Percentiles rank a stretch among this genome's conserved stretches.
Conservation (phyloP, 179 eudicot species). For the Silene coronaria region DNA sequence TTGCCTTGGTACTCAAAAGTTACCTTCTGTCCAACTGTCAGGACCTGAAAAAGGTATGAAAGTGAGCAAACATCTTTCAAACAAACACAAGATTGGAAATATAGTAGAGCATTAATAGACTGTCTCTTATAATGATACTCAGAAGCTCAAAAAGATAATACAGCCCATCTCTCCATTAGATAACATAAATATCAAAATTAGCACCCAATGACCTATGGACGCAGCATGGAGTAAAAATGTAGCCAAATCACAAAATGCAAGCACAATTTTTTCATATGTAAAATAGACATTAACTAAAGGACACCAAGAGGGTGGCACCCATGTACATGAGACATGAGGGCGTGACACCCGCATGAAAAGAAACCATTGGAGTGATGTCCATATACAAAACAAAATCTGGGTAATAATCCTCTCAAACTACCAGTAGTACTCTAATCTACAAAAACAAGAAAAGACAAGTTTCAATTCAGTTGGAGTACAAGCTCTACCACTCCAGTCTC, state of each 20-base stretch:
- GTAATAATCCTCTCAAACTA: too few relatives aligned
- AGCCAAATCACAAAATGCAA: background rate
- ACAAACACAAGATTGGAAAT: background rate
- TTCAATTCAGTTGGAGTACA: background rate
- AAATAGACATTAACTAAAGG: background rate
- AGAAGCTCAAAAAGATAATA: background rate
- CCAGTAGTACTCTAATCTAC: too few relatives aligned
- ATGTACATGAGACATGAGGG: too few relatives aligned
- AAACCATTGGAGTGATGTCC: too few relatives aligned
- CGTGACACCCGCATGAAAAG: too few relatives aligned
- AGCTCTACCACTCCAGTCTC: background rate
- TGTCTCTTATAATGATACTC: conserved; percentile 2
- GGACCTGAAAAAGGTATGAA: conserved; percentile 50
- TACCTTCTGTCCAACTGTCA: conserved; percentile 84
- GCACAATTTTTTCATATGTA: background rate
- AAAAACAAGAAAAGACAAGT: background rate
- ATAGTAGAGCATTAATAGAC: background rate
- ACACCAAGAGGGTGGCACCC: too few relatives aligned
- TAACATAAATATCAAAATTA: background rate
- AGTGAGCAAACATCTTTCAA: conserved; percentile 6
- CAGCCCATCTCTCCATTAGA: background rate
- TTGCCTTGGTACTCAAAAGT: conserved; percentile 83
- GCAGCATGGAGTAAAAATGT: background rate
- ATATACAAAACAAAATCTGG: too few relatives aligned
- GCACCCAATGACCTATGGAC: background rate